Evolutionary conservation across 352 stramenopile genomes (phyloP), one percentile per base, ranked within the genome.

Genomic region (Globisporangium viniferum): DNA sequence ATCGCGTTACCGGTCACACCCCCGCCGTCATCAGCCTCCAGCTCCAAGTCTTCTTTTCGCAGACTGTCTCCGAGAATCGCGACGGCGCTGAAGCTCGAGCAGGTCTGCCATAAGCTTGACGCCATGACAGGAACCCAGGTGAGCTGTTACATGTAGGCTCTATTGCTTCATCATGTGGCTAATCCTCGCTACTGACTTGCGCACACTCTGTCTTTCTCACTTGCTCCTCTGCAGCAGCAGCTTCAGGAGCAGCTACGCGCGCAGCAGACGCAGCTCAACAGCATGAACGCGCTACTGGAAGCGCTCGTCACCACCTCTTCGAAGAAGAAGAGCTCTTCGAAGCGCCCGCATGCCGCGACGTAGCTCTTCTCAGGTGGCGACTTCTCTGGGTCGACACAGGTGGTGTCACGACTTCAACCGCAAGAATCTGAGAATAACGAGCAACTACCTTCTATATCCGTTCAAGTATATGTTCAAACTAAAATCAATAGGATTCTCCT

Each of bases 191-290:
- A 27, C 51, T 66, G 53, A 58, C 14, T 2, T 22, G 60, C 36
- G 2, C 18, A 33, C 31, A 33, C 5, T 56, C 15, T 18, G 12
- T 39, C 31, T 51, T 8, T 48, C 3, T 29, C 27, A 1, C 22
- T 48, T 48, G 33, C 20, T 12, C 46, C n/a, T 59, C 2, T 58
- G 29, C 61, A 89, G 79, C 73, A 70, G 3, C 53, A 72, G n/a
- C 48, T 87, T 14, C 69, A 84, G 31, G 27, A 68, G 55, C 75
- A 84, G 29, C 68, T 86, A 15, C 60, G 24, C 0, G 51, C 59
- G 41, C 80, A 89, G 49, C 73, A 84, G 67, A 59, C 73, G 48
- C 77, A 85, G 46, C 64, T 89, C 8, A 68, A 81, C 46, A 68
- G 53, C 12, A 71, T 88, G 12, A 72, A 63, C n/a, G 67, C 58